These are phyloP conservation scores for Gamarada debralockiae DNA, from an alignment of 495 filamentous ascomycete genomes.

Conservation along the genomic window DNA sequence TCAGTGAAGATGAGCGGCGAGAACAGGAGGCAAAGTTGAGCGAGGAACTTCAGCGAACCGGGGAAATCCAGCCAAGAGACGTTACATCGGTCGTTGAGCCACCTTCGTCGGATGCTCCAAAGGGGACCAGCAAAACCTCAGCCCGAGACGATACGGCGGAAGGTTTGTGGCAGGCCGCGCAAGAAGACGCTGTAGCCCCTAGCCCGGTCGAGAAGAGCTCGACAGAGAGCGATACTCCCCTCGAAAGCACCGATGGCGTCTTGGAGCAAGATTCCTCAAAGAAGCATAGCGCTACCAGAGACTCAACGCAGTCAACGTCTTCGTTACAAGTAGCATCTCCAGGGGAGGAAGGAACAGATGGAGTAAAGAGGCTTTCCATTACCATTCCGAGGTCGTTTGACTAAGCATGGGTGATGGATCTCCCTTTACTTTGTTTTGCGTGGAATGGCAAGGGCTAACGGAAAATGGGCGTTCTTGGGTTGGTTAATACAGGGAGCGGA, in stretches of 20 bases:
- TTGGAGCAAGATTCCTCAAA: background rate
- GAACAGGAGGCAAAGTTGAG: conserved; percentile 21
- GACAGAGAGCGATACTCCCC: background rate
- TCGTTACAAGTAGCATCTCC: conserved; percentile 13
- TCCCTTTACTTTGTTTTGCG: background rate
- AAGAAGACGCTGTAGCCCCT: conserved; percentile 10
- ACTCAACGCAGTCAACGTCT: conserved; percentile 15
- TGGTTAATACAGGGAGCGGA: background rate
- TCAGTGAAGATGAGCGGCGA: conserved; percentile 17
- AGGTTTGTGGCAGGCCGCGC: conserved; percentile 7
- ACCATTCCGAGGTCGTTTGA: conserved; percentile 24
- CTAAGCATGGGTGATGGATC: background rate
- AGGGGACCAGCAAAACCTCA: background rate
- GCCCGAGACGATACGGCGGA: conserved; percentile 6
- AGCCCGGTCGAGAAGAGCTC: background rate
- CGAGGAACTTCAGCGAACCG: conserved; percentile 22
- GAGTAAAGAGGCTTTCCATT: conserved; percentile 22
- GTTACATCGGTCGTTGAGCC: conserved; percentile 14
- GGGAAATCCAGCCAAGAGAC: conserved; percentile 22
- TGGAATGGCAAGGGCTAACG: conserved; percentile 9
- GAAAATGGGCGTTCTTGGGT: conserved; percentile 3
- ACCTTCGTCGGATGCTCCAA: background rate
- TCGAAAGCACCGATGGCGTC: background rate
- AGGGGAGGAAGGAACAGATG: conserved; percentile 10
- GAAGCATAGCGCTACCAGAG: conserved; percentile 4